Base-by-base conservation (phyloP, 148 eudicot genomes). In the Arbutus unedo region DNA sequence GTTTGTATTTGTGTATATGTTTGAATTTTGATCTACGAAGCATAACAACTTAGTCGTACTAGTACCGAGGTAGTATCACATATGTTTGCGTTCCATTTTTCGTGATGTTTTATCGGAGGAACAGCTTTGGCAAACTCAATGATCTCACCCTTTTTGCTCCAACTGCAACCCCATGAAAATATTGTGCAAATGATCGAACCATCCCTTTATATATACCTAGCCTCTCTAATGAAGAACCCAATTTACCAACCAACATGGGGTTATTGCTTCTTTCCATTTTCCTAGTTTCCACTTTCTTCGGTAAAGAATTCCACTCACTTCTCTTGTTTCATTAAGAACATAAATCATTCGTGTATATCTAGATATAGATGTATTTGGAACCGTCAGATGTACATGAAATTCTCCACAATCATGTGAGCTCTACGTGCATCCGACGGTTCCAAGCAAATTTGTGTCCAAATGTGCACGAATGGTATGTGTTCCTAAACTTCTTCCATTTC, bases 251-350 rank as follows among this genome's bases (percentile, higher is more conserved):
- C 64, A 57, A 11, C 50, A 78, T 78, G 81, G 67, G 68, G 19
- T 78, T 78, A 0, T 57, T 31, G 68, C 81, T 56, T 78, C 10
- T 78, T 8, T 41, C 45, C 10, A 64, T 78, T 43, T 9, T 78
- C 68, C 81, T 78, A 57, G 68, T 57, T 57, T 18, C 47, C 81
- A 54, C 44, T 57, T 57, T 78, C 81, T 18, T 18, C 43, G 67
- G 81, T 78, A 78, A 41, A 14, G 45, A 38, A 6, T 43, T 23
- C 3, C 5, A 31, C 38, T 1, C 38, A 31, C 38, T 31, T 31
- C 38, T 31, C 38, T 31, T 31, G 1, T 31, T 31, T 31, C 38
- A 31, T 31, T 31, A 31, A 31, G 38, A 31, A 31, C 38, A 31
- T 31, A 31, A 31, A 31, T 31, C 38, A 31, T 31, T 31, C 1